These are phyloP conservation scores for Balansia obtecta DNA, from an alignment of 2,329 filamentous ascomycete genomes.

Conservation along the genomic window DNA sequence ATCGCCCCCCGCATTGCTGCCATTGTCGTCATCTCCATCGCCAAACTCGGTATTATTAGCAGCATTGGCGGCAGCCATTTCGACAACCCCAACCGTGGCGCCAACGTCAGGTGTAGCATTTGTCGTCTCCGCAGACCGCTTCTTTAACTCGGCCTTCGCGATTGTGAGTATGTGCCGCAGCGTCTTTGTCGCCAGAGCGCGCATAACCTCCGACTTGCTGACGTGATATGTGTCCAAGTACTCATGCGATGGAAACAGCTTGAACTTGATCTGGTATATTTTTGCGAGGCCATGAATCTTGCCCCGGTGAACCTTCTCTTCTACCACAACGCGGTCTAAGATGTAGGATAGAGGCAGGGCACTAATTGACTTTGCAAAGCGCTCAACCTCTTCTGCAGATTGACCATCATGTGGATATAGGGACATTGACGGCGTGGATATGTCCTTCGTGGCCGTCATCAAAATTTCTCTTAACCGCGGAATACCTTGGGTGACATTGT, in stretches of 20 bases:
- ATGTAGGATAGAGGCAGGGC: slow-evolving; percentile 74
- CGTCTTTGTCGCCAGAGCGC: slow-evolving; percentile 70
- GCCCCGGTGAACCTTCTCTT: slow-evolving; percentile 66
- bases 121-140: slow-evolving; percentile 52
- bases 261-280: slow-evolving; percentile 68
- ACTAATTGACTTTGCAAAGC: slow-evolving; percentile 86
- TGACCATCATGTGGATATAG: slow-evolving; percentile 65
- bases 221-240: slow-evolving; percentile 84
- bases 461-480: slow-evolving; percentile 93
- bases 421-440: slow-evolving; percentile 86
- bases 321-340: slow-evolving; percentile 67
- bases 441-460: slow-evolving; percentile 86
- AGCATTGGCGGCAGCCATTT: slow-evolving; percentile 29
- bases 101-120: slow-evolving; percentile 67
- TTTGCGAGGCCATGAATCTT: slow-evolving; percentile 60
- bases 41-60: slow-evolving; percentile 21
- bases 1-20: slow-evolving; percentile 60
- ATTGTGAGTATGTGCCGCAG: slow-evolving; percentile 58
- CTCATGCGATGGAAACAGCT: slow-evolving; percentile 74
- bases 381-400: slow-evolving; percentile 53
- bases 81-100: slow-evolving; percentile 38
- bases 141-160: slow-evolving; percentile 71
- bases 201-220: slow-evolving; percentile 60
- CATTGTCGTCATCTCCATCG: slow-evolving; percentile 40
- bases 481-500: slow-evolving; percentile 98